Evolutionary conservation across 169 alveolate genomes (phyloP).

Genomic region (Perkinsus marinus): DNA sequence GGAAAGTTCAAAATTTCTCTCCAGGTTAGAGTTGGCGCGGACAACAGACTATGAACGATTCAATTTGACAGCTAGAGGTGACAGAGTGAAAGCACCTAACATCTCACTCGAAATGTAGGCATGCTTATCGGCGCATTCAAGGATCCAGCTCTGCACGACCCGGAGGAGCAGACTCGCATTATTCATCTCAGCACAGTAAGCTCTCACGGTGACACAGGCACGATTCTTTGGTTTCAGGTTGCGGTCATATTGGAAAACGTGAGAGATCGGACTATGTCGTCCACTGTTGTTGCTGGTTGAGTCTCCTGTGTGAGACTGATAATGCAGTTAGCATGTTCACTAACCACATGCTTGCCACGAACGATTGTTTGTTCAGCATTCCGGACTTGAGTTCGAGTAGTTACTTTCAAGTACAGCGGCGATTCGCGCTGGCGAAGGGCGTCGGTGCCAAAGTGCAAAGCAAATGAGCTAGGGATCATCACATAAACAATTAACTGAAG

Average conservation of each 20-base stretch:
- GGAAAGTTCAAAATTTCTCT: too few species aligned
- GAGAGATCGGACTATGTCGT: neutral
- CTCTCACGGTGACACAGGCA: neutral
- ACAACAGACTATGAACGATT: neutral
- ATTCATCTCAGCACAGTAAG: neutral
- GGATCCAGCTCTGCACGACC: neutral
- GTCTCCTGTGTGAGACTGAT: too few species aligned
- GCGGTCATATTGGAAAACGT: neutral
- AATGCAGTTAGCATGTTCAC: too few species aligned
- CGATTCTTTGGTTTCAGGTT: neutral
- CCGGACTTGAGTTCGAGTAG: too few species aligned
- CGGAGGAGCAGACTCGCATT: neutral
- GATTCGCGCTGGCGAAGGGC: too few species aligned
- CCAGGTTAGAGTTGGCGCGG: neutral
- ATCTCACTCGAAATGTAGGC: neutral
- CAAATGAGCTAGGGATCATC: too few species aligned
- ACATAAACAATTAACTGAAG: too few species aligned
- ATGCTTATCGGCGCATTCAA: neutral
- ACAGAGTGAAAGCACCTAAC: neutral
- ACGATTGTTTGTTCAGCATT: too few species aligned
- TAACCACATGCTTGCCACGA: too few species aligned
- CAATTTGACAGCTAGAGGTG: neutral
- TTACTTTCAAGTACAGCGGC: too few species aligned
- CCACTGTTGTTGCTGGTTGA: too few species aligned
- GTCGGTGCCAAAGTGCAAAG: too few species aligned